Evolutionary conservation across 116 monocot genomes (phyloP).

Genomic region (Iris pallida): DNA sequence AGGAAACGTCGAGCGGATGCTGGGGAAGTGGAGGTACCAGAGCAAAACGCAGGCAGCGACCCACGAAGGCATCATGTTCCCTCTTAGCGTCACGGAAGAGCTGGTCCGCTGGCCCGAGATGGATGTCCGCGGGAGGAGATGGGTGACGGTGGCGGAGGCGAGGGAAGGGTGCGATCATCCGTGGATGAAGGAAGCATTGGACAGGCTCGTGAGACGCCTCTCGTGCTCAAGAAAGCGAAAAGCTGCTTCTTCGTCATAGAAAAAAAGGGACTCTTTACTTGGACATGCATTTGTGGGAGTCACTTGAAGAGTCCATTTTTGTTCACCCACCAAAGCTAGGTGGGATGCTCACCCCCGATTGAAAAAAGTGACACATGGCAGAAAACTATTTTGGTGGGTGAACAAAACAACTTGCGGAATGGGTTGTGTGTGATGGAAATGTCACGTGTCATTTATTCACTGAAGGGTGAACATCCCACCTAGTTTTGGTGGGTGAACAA

Average conservation of each 20-base stretch:
- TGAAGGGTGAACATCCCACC: too few relatives aligned
- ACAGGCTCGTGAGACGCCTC: slow-evolving; percentile 34
- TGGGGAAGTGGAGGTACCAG: slow-evolving; percentile 62
- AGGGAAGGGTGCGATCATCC: slow-evolving; percentile 46
- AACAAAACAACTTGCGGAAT: too few relatives aligned
- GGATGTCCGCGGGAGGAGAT: slow-evolving; percentile 40
- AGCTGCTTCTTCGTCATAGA: slow-evolving; percentile 4
- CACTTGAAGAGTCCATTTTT: too few relatives aligned
- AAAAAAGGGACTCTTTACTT: too few relatives aligned
- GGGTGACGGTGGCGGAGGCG: slow-evolving; percentile 65
- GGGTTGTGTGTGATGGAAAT: too few relatives aligned
- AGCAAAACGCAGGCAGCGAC: slow-evolving; percentile 36
- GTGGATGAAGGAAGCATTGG: slow-evolving; percentile 87
- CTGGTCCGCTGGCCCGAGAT: slow-evolving; percentile 68
- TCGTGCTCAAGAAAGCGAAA: slow-evolving; percentile 5
- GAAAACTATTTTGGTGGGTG: too few relatives aligned
- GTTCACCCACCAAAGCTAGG: too few relatives aligned
- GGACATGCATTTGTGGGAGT: too few relatives aligned
- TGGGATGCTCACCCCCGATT: too few relatives aligned
- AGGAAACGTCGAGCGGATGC: slow-evolving; percentile 44
- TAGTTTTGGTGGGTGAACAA: too few relatives aligned
- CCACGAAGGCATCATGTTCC: slow-evolving; percentile 69
- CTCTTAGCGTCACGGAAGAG: slow-evolving; percentile 61
- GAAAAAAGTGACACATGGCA: too few relatives aligned
- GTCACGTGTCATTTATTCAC: too few relatives aligned